phyloP scores from a whole-genome alignment of 2,329 filamentous ascomycete species.

The Emydomyces testavorans region DNA sequence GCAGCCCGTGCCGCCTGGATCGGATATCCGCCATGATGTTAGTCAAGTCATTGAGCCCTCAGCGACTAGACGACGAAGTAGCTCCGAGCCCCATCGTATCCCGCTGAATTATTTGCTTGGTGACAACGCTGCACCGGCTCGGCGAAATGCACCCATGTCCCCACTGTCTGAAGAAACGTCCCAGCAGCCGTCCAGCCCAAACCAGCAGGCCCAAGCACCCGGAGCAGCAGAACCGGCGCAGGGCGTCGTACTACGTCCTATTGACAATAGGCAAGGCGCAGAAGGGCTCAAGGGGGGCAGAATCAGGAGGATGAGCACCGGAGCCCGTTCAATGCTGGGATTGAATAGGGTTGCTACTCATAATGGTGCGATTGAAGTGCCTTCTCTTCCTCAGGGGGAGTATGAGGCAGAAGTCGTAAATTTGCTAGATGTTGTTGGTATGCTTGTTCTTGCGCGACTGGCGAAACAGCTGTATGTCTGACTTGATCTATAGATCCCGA shows the following conservation, averaged over 20 bases:
- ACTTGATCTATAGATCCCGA: conserved; percentile 54
- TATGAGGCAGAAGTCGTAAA: conserved; percentile 55
- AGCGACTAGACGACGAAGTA: conserved; percentile 30
- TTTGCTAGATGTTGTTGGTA: conserved; percentile 57
- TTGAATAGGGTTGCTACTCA: conserved; percentile 7
- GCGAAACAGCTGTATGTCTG: not conserved
- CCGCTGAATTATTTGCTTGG: conserved; percentile 24
- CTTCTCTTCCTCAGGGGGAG: conserved; percentile 29
- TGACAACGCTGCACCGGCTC: conserved; percentile 18
- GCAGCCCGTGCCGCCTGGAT: conserved; percentile 11
- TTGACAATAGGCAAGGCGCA: not conserved
- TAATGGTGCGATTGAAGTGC: conserved; percentile 15
- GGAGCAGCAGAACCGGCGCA: not conserved
- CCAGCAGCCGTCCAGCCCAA: conserved; percentile 16
- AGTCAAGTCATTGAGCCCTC: conserved; percentile 21
- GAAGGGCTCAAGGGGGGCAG: not conserved
- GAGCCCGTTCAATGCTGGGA: conserved; percentile 9
- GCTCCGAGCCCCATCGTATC: conserved; percentile 30
- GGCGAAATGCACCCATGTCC: conserved; percentile 21
- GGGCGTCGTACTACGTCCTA: conserved; percentile 12
- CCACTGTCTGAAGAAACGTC: conserved; percentile 28
- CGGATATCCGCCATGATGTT: not conserved
- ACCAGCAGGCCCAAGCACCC: not conserved
- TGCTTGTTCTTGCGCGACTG: conserved; percentile 19
- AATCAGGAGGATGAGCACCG: conserved; percentile 9